Evolutionary conservation across 768 basidiomycete species (phyloP).

Genomic region (Mycena rosella): DNA sequence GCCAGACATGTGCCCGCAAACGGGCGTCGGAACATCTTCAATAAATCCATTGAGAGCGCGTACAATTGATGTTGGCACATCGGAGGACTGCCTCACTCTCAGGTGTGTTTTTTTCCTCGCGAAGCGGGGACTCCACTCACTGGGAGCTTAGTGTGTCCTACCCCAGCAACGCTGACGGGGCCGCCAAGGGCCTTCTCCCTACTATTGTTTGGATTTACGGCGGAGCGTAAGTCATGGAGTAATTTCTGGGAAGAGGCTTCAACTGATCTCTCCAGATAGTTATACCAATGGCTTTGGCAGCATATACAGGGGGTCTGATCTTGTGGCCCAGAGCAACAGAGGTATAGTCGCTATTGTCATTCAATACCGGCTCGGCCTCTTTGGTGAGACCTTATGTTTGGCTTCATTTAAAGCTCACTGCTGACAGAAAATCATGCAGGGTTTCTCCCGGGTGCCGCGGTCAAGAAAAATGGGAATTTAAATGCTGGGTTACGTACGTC

Average conservation of each 20-base stretch:
- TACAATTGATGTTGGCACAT: not conserved
- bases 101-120: slow-evolving; percentile 4
- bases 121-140: not conserved
- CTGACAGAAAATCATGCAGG: slow-evolving; percentile 16
- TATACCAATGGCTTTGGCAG: slow-evolving; percentile 48
- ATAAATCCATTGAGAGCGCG: slow-evolving; percentile 33
- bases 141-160: slow-evolving; percentile 3
- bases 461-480: slow-evolving; percentile 43
- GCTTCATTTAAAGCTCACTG: too few species aligned
- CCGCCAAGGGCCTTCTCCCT: not conserved
- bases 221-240: slow-evolving; percentile 7
- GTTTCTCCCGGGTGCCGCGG: slow-evolving; percentile 44
- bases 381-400: slow-evolving; percentile 24
- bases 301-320: slow-evolving; percentile 48
- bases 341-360: slow-evolving; percentile 49
- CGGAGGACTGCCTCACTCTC: slow-evolving; percentile 31
- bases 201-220: slow-evolving; percentile 17
- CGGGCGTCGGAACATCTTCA: slow-evolving; percentile 28
- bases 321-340: slow-evolving; percentile 50
- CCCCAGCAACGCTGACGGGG: slow-evolving; percentile 4
- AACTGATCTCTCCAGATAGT: too few species aligned
- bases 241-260: too few species aligned
- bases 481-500: slow-evolving; percentile 48
- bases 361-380: slow-evolving; percentile 43
- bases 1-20: slow-evolving; percentile 39